These are phyloP conservation scores for Kalmanozyma brasiliensis DNA, from an alignment of 1,284 basidiomycete species.

Conservation along the genomic window DNA sequence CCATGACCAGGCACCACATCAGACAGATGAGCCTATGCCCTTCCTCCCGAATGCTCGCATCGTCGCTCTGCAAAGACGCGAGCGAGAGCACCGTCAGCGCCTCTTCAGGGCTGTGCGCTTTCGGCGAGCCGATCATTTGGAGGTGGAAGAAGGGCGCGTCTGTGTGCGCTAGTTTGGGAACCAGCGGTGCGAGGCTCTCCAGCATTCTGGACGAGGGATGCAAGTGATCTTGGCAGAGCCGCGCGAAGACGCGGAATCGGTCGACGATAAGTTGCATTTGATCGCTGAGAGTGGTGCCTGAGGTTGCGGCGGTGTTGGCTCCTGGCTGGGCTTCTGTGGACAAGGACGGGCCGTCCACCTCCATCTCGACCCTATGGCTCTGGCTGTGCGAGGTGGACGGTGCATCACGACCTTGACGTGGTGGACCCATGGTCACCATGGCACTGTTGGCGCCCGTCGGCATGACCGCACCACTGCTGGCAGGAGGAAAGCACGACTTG, in stretches of 20 bases:
- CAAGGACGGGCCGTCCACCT: slow-evolving; percentile 13
- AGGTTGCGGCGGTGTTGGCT: slow-evolving; percentile 15
- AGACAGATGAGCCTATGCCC: slow-evolving; percentile 29
- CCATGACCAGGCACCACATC: slow-evolving; percentile 32
- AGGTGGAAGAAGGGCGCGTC: slow-evolving; percentile 34
- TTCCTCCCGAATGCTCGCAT: slow-evolving; percentile 19
- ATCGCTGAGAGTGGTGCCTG: slow-evolving; percentile 24
- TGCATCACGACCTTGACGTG: neutral
- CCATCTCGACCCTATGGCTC: slow-evolving; percentile 11
- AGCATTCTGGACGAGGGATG: slow-evolving; percentile 31
- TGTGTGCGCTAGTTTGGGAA: slow-evolving; percentile 18
- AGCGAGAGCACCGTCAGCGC: slow-evolving; percentile 25
- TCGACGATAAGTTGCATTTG: slow-evolving; percentile 33
- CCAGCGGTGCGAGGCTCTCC: slow-evolving; percentile 11
- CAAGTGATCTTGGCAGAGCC: slow-evolving; percentile 32
- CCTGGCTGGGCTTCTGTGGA: slow-evolving; percentile 15
- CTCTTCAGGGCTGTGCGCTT: slow-evolving; percentile 31
- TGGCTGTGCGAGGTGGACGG: neutral
- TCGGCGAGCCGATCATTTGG: slow-evolving; percentile 30
- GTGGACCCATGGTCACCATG: slow-evolving; percentile 5
- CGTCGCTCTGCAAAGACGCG: slow-evolving; percentile 18
- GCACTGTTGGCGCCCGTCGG: too few species aligned
- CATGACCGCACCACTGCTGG: neutral
- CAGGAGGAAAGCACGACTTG: too few species aligned
- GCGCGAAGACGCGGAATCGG: slow-evolving; percentile 32